These are phyloP conservation scores for Gossypium arboreum DNA, from an alignment of 345 rosid genomes.

Conservation along the genomic window DNA sequence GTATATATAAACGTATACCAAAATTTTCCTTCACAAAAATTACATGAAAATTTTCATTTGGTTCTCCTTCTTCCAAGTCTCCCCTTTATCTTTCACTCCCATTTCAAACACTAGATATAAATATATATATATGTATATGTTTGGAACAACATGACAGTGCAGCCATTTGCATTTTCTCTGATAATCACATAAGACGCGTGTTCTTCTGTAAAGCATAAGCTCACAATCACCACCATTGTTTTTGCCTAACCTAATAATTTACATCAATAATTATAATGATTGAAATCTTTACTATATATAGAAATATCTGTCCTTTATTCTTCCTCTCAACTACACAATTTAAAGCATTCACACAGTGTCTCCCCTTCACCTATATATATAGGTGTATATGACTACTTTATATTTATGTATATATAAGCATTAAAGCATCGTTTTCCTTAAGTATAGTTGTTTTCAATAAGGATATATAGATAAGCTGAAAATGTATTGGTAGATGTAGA, in stretches of 20 bases:
- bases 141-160: not conserved
- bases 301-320: slow-evolving; percentile 22
- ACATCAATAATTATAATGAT: slow-evolving; percentile 15
- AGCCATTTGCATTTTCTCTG: slow-evolving; percentile 11
- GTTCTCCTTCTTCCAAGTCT: slow-evolving; percentile 43
- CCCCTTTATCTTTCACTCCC: not conserved
- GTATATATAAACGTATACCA: too few species aligned
- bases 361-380: not conserved
- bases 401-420: too few species aligned
- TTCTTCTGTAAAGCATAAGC: slow-evolving; percentile 20
- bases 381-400: not conserved
- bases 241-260: not conserved
- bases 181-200: slow-evolving; percentile 21
- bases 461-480: not conserved
- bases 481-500: slow-evolving; percentile 25
- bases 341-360: not conserved
- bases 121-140: not conserved
- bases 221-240: slow-evolving; percentile 13
- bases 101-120: too few species aligned
- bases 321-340: slow-evolving; percentile 15
- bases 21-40: not conserved
- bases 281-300: slow-evolving; percentile 12
- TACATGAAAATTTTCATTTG: slow-evolving; percentile 23
- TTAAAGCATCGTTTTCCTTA: not conserved
- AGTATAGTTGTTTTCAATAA: not conserved